Evolutionary conservation across 2,329 filamentous ascomycete genomes (phyloP), one percentile per base, ranked within the genome.

Genomic region (Ophiostoma novo-ulmi): DNA sequence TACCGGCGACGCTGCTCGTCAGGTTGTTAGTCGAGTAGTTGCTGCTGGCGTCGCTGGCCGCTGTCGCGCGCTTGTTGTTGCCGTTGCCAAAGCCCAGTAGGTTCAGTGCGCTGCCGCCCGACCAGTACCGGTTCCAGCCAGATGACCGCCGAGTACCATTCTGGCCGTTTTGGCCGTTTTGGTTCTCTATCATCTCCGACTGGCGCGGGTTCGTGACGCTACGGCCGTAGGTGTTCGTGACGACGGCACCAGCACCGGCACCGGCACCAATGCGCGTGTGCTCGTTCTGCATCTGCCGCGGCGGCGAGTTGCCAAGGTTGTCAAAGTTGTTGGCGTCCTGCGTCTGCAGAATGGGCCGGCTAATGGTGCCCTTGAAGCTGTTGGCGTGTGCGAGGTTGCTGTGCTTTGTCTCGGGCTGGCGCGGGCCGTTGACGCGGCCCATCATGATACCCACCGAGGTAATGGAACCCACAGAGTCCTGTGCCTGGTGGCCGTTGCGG

Each of bases 61-160:
- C 78, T 76, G 83, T 81, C 48, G 80, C 76, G 74, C 77, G 69
- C 48, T 68, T 68, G 22, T 39, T 63, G 52, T 71, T 78, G 17
- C 87, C 88, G 14, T 55, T 70, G 20, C 65, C 87, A 69, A 88
- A 85, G 17, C 87, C 88, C 8, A 91, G 81, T 35, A 90, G 85
- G 75, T 89, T 89, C 70, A 89, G 80, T 8, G 88, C 85, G 74
- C 89, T 91, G 69, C 90, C 90, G 68, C 89, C 89, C 17, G 89
- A 91, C 86, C 91, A 93, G 79, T 92, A 93, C 69, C 87, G 82
- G 78, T 91, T 92, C 90, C 90, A 93, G 67, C 89, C 89, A 3
- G 89, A 92, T 75, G 89, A 91, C 76, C 87, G 84, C 70, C 88
- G 83, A 26, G 82, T 80, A 64, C 79, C 80, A 67, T 81, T 83